These are phyloP conservation scores for Triticum turgidum DNA, from an alignment of 176 grass and related monocot species.

Conservation along the genomic window DNA sequence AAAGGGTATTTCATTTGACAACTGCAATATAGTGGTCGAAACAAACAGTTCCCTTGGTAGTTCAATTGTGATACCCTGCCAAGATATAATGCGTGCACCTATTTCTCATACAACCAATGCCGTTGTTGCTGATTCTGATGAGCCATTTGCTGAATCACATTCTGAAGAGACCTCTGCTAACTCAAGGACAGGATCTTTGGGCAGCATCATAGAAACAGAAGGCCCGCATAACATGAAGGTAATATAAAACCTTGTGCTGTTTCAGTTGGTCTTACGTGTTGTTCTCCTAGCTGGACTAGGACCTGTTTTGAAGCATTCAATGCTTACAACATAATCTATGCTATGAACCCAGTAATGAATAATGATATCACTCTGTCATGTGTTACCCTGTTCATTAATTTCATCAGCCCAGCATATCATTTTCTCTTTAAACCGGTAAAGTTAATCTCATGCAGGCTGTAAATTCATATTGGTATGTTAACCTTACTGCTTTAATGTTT, in stretches of 20 bases:
- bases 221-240: slow-evolving; percentile 44
- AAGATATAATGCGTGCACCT: slow-evolving; percentile 54
- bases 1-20: slow-evolving; percentile 45
- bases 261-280: slow-evolving; percentile 14
- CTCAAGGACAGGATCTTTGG: slow-evolving; percentile 49
- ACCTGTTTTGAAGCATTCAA: neutral
- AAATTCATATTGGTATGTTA: neutral
- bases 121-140: slow-evolving; percentile 33
- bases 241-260: slow-evolving; percentile 18
- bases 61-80: slow-evolving; percentile 68
- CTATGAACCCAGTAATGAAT: neutral
- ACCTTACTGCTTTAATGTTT: neutral
- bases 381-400: neutral
- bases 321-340: slow-evolving; percentile 1
- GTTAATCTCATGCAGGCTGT: neutral
- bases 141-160: slow-evolving; percentile 30
- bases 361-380: neutral
- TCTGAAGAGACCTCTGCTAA: slow-evolving; percentile 41
- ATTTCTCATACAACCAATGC: slow-evolving; percentile 16
- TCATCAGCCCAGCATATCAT: slow-evolving; percentile 1
- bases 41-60: slow-evolving; percentile 70
- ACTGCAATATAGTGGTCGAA: slow-evolving; percentile 74
- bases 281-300: neutral
- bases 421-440: slow-evolving; percentile 3
- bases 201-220: slow-evolving; percentile 48